phyloP scores from a whole-genome alignment of 2,329 filamentous ascomycete genomes.

The Alternaria brassicae region DNA sequence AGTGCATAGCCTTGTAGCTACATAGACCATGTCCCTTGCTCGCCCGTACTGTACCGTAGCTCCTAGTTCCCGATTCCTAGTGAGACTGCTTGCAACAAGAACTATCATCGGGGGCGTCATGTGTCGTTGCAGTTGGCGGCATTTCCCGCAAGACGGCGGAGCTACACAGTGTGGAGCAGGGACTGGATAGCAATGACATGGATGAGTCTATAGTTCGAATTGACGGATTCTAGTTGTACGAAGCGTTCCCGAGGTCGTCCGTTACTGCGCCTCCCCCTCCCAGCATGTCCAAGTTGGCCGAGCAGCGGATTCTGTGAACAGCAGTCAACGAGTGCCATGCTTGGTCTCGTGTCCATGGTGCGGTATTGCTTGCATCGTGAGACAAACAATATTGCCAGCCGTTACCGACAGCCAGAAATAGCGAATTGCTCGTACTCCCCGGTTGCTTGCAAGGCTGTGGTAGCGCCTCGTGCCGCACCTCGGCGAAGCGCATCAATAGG shows the following conservation, averaged over 20 bases:
- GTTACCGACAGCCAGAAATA: constrained; percentile 4
- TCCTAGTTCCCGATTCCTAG: background rate
- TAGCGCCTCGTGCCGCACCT: constrained; percentile 17
- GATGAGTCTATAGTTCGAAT: constrained; percentile 8
- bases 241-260: background rate
- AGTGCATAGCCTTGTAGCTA: background rate
- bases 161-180: constrained; percentile 12
- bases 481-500: constrained; percentile 14
- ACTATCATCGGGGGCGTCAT: constrained; percentile 5
- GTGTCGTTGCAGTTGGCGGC: constrained; percentile 9
- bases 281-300: background rate
- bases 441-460: constrained; percentile 6
- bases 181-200: constrained; percentile 11
- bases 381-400: constrained; percentile 4
- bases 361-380: background rate
- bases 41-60: background rate
- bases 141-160: constrained; percentile 3
- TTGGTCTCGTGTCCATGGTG: background rate
- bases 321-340: background rate
- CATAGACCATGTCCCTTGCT: background rate
- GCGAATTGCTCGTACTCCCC: constrained; percentile 2
- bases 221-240: background rate
- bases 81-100: background rate
- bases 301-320: background rate
- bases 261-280: background rate